These are phyloP conservation scores for Pseudonitzschia pungens DNA, from an alignment of 108 stramenopile species.

Conservation along the genomic window DNA sequence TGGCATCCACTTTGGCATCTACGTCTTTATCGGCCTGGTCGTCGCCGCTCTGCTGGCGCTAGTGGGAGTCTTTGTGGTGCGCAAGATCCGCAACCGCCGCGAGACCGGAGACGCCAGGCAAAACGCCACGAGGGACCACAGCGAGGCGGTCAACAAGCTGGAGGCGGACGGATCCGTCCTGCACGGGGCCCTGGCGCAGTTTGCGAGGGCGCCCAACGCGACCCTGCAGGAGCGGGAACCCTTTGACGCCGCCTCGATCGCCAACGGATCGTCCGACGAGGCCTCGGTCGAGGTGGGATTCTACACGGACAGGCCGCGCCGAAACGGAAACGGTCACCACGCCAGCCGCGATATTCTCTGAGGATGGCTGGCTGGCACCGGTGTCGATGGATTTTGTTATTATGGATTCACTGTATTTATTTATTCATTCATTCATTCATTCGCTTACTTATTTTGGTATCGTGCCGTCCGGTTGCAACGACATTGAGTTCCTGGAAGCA, in stretches of 20 bases:
- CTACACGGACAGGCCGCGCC: constrained; percentile 3
- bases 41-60: constrained; percentile 21
- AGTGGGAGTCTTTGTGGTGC: constrained; percentile 22
- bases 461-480: no score
- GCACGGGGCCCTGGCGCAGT: constrained; percentile 5
- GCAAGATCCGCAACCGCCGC: constrained; percentile 20
- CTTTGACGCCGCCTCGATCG: no score
- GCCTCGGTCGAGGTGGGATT: neutral
- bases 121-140: constrained; percentile 37
- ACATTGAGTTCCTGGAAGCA: no score
- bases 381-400: no score
- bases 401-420: no score
- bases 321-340: neutral
- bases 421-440: no score
- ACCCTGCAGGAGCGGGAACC: neutral
- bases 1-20: constrained; percentile 27
- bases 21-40: constrained; percentile 25
- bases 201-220: constrained; percentile 15
- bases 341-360: neutral
- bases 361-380: neutral
- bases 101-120: constrained; percentile 10
- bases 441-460: no score
- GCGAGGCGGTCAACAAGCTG: constrained; percentile 30
- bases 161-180: constrained; percentile 38
- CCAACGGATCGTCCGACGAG: neutral